Conservation (phyloP, 371 early-diverging fungal genomes). For the Mucor ambiguus region DNA sequence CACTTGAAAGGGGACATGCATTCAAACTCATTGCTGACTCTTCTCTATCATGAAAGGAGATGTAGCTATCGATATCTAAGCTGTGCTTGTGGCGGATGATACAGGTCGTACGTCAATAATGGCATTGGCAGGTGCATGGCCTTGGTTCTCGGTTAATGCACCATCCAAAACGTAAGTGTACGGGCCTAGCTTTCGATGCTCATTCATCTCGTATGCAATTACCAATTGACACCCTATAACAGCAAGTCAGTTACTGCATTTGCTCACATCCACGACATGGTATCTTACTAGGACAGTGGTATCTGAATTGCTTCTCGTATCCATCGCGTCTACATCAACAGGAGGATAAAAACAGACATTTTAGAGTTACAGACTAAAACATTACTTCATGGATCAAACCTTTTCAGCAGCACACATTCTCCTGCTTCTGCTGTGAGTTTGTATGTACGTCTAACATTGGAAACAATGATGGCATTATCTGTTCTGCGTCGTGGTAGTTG, state of each 20-base stretch:
- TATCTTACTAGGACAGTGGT: constrained; percentile 59
- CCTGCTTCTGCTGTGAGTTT: constrained; percentile 58
- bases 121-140: constrained; percentile 50
- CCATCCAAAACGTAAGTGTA: constrained; percentile 68
- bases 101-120: constrained; percentile 28
- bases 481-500: constrained; percentile 64
- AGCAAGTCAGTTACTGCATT: not conserved
- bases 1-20: not conserved
- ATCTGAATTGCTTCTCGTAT: constrained; percentile 66
- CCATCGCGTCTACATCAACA: constrained; percentile 42
- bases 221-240: constrained; percentile 51
- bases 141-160: constrained; percentile 63
- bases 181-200: constrained; percentile 54
- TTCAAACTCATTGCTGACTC: not conserved
- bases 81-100: not conserved
- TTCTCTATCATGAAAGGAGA: not conserved
- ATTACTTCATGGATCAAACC: constrained; percentile 28
- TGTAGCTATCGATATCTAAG: not conserved
- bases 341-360: not conserved
- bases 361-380: not conserved
- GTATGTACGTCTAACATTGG: constrained; percentile 63
- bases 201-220: constrained; percentile 66
- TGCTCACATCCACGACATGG: not conserved
- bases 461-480: constrained; percentile 66
- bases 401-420: constrained; percentile 49